Percentiles rank a stretch among this genome's conserved stretches.
phyloP scores from a whole-genome alignment of 2,329 filamentous ascomycete species.

The Xylaria sp. region DNA sequence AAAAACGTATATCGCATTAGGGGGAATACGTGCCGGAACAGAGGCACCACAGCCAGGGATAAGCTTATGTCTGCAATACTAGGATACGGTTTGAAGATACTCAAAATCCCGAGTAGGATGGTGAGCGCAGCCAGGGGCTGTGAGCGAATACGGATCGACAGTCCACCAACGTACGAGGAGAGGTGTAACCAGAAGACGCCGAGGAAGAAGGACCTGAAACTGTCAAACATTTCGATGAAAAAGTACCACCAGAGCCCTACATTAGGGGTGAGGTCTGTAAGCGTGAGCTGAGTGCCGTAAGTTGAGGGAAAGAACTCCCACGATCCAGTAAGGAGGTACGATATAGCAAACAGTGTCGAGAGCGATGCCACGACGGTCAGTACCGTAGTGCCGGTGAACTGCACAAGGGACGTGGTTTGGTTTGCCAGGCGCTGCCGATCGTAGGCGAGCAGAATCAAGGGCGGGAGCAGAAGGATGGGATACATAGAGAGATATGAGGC shows the following conservation, averaged over 20 bases:
- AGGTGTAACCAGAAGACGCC: slow-evolving; percentile 98
- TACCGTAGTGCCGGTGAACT: slow-evolving; percentile 67
- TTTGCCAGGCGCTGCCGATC: slow-evolving; percentile 65
- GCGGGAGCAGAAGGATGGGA: slow-evolving; percentile 85
- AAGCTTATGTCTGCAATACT: slow-evolving; percentile 90
- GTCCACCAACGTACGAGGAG: slow-evolving; percentile 85
- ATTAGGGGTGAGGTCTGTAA: slow-evolving; percentile 94
- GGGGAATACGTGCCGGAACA: slow-evolving; percentile 93
- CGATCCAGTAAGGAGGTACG: slow-evolving; percentile 79
- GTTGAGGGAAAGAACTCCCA: slow-evolving; percentile 91
- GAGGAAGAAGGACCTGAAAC: slow-evolving; percentile 95
- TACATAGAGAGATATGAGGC: slow-evolving; percentile 94
- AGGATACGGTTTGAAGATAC: slow-evolving; percentile 97
- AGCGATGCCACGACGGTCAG: slow-evolving; percentile 65
- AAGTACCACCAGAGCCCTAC: slow-evolving; percentile 99
- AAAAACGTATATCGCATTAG: slow-evolving; percentile 95
- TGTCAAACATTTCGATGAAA: slow-evolving; percentile 99
- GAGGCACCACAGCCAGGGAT: slow-evolving; percentile 82
- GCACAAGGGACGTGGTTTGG: slow-evolving; percentile 50
- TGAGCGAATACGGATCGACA: slow-evolving; percentile 82
- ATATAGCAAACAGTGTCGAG: slow-evolving; percentile 74
- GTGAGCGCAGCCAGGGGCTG: slow-evolving; percentile 90
- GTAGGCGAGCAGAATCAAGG: slow-evolving; percentile 82
- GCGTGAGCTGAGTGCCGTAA: slow-evolving; percentile 90
- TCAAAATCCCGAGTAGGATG: slow-evolving; percentile 87